A percentile compares a stretch with the other conserved stretches of the same genome.
Evolutionary conservation across 805 yeast genomes (phyloP).

Genomic region (Candida jianshihensis): DNA sequence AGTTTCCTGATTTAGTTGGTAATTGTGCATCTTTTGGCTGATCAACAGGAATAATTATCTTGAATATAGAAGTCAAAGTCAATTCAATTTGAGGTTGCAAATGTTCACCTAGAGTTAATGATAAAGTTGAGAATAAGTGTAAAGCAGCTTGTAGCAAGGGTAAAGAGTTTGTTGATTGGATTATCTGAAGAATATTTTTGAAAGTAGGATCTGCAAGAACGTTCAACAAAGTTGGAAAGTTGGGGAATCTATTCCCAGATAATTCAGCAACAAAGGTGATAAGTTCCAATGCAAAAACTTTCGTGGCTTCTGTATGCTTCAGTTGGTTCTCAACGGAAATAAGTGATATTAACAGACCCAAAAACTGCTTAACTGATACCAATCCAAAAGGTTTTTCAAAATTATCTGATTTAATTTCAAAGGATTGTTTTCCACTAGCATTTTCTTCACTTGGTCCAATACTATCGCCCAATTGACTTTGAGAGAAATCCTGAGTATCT

Average conservation of each 20-base stretch:
- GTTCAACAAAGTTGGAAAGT: conserved; percentile 58
- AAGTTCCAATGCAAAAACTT: conserved; percentile 74
- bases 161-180: conserved; percentile 68
- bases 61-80: conserved; percentile 56
- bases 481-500: conserved; percentile 38
- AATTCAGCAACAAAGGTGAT: conserved; percentile 78
- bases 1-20: conserved; percentile 18
- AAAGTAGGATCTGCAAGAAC: conserved; percentile 76
- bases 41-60: conserved; percentile 40
- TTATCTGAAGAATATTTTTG: conserved; percentile 74
- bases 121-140: conserved; percentile 65
- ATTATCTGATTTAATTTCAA: conserved; percentile 17
- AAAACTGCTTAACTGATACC: conserved; percentile 67
- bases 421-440: conserved; percentile 13
- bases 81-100: conserved; percentile 79
- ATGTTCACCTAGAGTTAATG: conserved; percentile 55
- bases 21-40: conserved; percentile 8
- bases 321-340: conserved; percentile 76
- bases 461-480: conserved; percentile 44
- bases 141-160: conserved; percentile 68
- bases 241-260: conserved; percentile 53
- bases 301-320: conserved; percentile 81
- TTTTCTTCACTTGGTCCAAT: conserved; percentile 46
- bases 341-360: conserved; percentile 70
- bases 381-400: conserved; percentile 53